Evolutionary conservation across 768 basidiomycete genomes (phyloP).

Genomic region (Macrolepiota dolichaula): DNA sequence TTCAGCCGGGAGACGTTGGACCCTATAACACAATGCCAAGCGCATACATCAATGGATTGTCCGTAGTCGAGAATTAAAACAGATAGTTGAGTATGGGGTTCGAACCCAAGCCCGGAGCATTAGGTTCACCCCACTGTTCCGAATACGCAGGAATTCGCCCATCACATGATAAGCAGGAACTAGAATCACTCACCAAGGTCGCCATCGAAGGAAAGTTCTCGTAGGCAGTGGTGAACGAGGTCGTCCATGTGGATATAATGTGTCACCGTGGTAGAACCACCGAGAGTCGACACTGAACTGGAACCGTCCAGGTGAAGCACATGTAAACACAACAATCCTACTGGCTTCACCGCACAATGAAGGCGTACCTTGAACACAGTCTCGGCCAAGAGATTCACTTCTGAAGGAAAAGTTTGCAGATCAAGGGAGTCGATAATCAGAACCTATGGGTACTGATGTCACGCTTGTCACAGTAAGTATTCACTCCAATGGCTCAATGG

Average conservation of each 20-base stretch:
- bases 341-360: not conserved
- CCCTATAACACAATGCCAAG: constrained; percentile 40
- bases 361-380: not conserved
- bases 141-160: not conserved
- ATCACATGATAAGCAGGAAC: constrained; percentile 28
- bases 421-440: constrained; percentile 2
- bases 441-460: not conserved
- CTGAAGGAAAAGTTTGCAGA: not conserved
- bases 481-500: constrained; percentile 1
- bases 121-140: constrained; percentile 4
- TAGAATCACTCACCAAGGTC: constrained; percentile 68
- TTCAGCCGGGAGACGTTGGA: constrained; percentile 69
- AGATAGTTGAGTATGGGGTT: constrained; percentile 32
- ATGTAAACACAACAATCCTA: not conserved
- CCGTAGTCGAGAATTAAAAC: constrained; percentile 7
- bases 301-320: not conserved
- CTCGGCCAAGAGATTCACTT: not conserved
- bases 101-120: constrained; percentile 34
- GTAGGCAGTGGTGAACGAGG: constrained; percentile 78
- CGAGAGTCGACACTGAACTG: not conserved
- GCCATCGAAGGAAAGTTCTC: constrained; percentile 87
- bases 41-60: not conserved
- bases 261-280: not conserved
- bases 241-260: constrained; percentile 62
- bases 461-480: not conserved